Conservation (phyloP, 306 rosid species). For the Vigna nakashimae region DNA sequence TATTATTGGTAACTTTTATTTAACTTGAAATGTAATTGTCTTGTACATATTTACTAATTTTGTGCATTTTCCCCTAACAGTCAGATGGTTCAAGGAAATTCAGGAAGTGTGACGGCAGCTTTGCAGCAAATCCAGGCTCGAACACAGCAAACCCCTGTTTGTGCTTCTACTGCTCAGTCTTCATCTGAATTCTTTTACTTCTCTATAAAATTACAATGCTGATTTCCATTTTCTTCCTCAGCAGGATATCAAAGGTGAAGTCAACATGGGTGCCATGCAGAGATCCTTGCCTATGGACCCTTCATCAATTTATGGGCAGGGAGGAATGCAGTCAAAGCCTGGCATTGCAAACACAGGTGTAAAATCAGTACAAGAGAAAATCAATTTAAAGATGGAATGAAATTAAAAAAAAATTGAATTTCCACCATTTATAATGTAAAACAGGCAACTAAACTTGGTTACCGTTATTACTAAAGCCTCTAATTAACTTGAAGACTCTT, state of each 20-base stretch:
- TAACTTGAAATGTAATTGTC: conserved; percentile 29
- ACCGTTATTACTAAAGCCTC: not conserved
- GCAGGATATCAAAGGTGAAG: conserved; percentile 80
- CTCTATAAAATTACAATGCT: conserved; percentile 31
- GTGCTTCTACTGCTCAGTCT: conserved; percentile 37
- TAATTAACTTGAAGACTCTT: not conserved
- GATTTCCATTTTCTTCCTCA: conserved; percentile 31
- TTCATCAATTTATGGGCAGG: conserved; percentile 83
- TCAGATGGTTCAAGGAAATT: conserved; percentile 87
- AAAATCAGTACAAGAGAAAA: conserved; percentile 19
- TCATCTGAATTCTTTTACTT: conserved; percentile 22
- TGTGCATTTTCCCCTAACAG: conserved; percentile 55
- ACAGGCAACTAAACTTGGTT: not conserved
- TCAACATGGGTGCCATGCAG: conserved; percentile 72
- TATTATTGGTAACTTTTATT: conserved; percentile 38
- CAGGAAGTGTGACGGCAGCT: conserved; percentile 79
- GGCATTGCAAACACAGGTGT: conserved; percentile 83
- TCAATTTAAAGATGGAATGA: conserved; percentile 16
- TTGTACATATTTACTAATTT: conserved; percentile 36
- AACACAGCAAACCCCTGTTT: conserved; percentile 73
- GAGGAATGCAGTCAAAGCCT: conserved; percentile 83
- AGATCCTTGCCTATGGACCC: conserved; percentile 89
- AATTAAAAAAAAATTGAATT: conserved; percentile 6
- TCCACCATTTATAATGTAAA: conserved; percentile 30
- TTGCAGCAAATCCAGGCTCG: conserved; percentile 91